Evolutionary conservation across 192 early-diverging fungal genomes (phyloP).

Genomic region (Backusella westeae): DNA sequence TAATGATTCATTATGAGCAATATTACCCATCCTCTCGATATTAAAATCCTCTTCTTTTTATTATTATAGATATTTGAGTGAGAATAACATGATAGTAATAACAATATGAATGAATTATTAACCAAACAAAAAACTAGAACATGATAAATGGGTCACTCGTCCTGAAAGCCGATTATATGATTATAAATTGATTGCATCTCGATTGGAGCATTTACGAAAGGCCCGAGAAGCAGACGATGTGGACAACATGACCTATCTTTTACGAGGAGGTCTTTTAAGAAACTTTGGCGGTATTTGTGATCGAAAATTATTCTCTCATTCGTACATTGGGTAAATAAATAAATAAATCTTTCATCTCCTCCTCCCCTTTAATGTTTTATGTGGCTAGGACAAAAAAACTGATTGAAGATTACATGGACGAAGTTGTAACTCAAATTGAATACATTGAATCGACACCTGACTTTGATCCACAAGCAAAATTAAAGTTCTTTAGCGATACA

Average conservation of each 20-base stretch:
- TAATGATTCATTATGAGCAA: background rate
- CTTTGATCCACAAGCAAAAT: constrained; percentile 49
- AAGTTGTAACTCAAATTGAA: constrained; percentile 58
- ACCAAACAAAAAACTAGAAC: constrained; percentile 19
- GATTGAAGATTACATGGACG: constrained; percentile 76
- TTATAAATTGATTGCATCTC: constrained; percentile 56
- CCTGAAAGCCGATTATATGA: constrained; percentile 59
- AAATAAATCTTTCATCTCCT: background rate
- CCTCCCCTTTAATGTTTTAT: background rate
- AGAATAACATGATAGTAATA: background rate
- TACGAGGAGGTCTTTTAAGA: constrained; percentile 60
- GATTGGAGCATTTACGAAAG: constrained; percentile 47
- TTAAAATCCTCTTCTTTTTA: background rate
- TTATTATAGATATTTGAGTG: constrained; percentile 14
- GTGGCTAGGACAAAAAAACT: constrained; percentile 60
- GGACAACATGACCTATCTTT: constrained; percentile 56
- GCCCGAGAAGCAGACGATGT: constrained; percentile 51
- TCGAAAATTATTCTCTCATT: constrained; percentile 53
- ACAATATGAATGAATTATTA: background rate
- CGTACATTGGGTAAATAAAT: constrained; percentile 50
- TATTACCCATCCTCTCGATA: too few species aligned
- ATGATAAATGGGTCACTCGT: constrained; percentile 59
- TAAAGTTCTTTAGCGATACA: constrained; percentile 73
- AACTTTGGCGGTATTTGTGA: constrained; percentile 76
- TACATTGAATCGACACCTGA: constrained; percentile 47